Evolutionary conservation across 2,329 filamentous ascomycete genomes (phyloP).

Genomic region (Grosmannia huntii): DNA sequence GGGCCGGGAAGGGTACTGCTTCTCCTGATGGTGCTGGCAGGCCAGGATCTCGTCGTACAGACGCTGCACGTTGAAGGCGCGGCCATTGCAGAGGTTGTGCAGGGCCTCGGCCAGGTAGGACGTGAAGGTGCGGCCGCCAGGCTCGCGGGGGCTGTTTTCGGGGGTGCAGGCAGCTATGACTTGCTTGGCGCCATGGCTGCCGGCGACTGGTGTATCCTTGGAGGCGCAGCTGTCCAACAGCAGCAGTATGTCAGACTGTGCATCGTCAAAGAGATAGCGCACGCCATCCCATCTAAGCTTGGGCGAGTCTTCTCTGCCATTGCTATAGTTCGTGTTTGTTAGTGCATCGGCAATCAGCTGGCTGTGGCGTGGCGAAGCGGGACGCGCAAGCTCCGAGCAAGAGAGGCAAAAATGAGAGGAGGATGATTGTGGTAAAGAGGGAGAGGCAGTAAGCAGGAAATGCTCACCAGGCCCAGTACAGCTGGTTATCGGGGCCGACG

Average conservation of each 20-base stretch:
- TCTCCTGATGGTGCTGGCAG: slow-evolving; percentile 30
- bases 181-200: slow-evolving; percentile 46
- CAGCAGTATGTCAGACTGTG: slow-evolving; percentile 48
- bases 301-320: slow-evolving; percentile 42
- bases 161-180: slow-evolving; percentile 46
- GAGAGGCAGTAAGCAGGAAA: not conserved
- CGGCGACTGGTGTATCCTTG: slow-evolving; percentile 35
- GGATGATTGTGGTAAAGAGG: not conserved
- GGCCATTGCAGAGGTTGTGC: slow-evolving; percentile 35
- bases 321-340: slow-evolving; percentile 26
- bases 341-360: slow-evolving; percentile 11
- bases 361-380: not conserved
- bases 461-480: slow-evolving; percentile 56
- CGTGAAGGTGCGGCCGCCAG: slow-evolving; percentile 43
- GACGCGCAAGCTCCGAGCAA: not conserved
- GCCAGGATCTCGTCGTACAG: slow-evolving; percentile 43
- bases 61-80: slow-evolving; percentile 42
- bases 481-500: slow-evolving; percentile 43
- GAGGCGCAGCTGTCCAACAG: slow-evolving; percentile 49
- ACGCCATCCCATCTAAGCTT: slow-evolving; percentile 53
- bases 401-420: not conserved
- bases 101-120: slow-evolving; percentile 43
- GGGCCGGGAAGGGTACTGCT: slow-evolving; percentile 26
- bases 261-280: slow-evolving; percentile 48
- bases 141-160: slow-evolving; percentile 33